Evolutionary conservation across 345 rosid species (phyloP).

Genomic region (Corchorus capsularis): DNA sequence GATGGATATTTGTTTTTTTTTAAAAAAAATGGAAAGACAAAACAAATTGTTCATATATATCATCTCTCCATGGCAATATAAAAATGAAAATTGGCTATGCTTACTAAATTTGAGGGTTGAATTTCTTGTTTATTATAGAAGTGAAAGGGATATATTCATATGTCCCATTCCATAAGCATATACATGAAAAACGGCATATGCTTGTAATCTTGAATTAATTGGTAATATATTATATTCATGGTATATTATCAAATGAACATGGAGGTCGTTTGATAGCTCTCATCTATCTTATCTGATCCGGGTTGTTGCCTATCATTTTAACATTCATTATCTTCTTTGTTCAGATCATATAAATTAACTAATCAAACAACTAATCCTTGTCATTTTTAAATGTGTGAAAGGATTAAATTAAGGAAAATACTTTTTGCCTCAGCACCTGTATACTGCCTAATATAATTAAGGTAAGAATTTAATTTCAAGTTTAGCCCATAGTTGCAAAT

Average conservation of each 20-base stretch:
- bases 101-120: background rate
- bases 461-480: too few species aligned
- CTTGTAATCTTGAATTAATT: background rate
- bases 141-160: background rate
- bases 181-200: background rate
- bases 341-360: background rate
- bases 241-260: background rate
- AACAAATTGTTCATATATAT: background rate
- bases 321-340: background rate
- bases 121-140: background rate
- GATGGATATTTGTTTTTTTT: too few species aligned
- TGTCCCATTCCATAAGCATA: background rate
- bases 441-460: too few species aligned
- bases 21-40: background rate
- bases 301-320: conserved; percentile 1
- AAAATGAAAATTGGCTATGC: background rate
- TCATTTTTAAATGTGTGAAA: too few species aligned
- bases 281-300: background rate
- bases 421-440: too few species aligned
- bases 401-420: too few species aligned
- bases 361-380: too few species aligned
- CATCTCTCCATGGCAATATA: background rate
- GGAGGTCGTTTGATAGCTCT: background rate
- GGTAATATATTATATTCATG: background rate
- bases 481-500: too few species aligned